Evolutionary conservation across 805 yeast species (phyloP).

Genomic region (Jamesozyma spencerorum): DNA sequence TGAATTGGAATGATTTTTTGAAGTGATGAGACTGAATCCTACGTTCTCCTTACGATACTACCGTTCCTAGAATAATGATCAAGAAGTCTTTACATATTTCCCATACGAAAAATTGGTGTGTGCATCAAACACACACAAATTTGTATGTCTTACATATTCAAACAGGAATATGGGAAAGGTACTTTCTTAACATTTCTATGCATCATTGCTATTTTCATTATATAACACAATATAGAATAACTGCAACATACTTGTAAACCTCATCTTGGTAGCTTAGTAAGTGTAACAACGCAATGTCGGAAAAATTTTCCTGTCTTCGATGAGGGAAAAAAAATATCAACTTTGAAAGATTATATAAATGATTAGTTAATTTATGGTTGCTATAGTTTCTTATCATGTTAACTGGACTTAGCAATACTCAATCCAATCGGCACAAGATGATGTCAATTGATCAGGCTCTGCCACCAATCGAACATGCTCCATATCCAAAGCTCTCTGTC

Average conservation of each 20-base stretch:
- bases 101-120: slow-evolving; percentile 9
- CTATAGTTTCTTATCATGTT: too few species aligned
- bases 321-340: too few species aligned
- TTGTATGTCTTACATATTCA: slow-evolving; percentile 8
- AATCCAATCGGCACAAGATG: background rate
- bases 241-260: too few species aligned
- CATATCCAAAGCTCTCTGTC: slow-evolving; percentile 25
- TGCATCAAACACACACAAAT: background rate
- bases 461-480: slow-evolving; percentile 6
- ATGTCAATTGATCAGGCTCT: slow-evolving; percentile 1
- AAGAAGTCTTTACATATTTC: slow-evolving; percentile 21
- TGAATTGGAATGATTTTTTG: background rate
- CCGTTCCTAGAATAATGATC: slow-evolving; percentile 15
- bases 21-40: background rate
- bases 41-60: slow-evolving; percentile 12
- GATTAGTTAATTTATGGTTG: too few species aligned
- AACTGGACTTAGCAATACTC: too few species aligned
- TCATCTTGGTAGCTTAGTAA: too few species aligned
- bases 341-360: too few species aligned
- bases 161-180: slow-evolving; percentile 15
- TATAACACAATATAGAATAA: too few species aligned
- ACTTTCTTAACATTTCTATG: slow-evolving; percentile 12
- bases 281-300: too few species aligned
- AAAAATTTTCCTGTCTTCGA: too few species aligned
- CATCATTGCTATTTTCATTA: too few species aligned